Conservation (phyloP, 768 basidiomycete species). For the Macrolepiota albuminosa region DNA sequence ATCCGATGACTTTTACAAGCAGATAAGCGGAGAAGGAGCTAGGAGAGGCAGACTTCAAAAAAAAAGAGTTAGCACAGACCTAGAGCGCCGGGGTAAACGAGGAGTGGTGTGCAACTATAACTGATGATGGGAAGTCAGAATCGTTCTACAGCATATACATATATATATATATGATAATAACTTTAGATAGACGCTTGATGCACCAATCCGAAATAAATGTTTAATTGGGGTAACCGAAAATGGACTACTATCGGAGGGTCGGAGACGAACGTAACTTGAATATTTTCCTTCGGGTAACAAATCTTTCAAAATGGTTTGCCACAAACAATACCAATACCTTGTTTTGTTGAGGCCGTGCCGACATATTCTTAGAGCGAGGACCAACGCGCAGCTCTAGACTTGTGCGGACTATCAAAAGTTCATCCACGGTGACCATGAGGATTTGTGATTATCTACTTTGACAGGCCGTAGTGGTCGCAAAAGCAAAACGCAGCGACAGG, state of each 20-base stretch:
- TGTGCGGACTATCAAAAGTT: background rate
- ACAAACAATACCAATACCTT: background rate
- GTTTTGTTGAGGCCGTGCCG: too few species aligned
- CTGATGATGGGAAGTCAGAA: background rate
- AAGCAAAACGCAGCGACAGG: background rate
- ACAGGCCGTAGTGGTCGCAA: background rate
- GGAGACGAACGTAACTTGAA: background rate
- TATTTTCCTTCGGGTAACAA: background rate
- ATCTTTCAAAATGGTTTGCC: background rate
- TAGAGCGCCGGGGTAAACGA: background rate
- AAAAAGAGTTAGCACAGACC: background rate
- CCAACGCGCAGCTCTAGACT: background rate
- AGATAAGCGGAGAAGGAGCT: background rate
- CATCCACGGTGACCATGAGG: background rate
- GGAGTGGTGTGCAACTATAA: background rate
- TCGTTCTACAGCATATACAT: background rate
- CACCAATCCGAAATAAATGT: background rate
- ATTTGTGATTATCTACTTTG: background rate
- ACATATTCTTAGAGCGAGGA: too few species aligned
- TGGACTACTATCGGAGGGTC: background rate
- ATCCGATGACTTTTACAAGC: background rate
- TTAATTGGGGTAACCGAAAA: too few species aligned
- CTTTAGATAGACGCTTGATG: background rate
- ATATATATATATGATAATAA: too few species aligned
- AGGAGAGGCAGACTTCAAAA: background rate